Percentiles rank a stretch among this genome's conserved stretches.
These are phyloP conservation scores for Begonia peltatifolia DNA, from an alignment of 306 rosid species.

Conservation along the genomic window DNA sequence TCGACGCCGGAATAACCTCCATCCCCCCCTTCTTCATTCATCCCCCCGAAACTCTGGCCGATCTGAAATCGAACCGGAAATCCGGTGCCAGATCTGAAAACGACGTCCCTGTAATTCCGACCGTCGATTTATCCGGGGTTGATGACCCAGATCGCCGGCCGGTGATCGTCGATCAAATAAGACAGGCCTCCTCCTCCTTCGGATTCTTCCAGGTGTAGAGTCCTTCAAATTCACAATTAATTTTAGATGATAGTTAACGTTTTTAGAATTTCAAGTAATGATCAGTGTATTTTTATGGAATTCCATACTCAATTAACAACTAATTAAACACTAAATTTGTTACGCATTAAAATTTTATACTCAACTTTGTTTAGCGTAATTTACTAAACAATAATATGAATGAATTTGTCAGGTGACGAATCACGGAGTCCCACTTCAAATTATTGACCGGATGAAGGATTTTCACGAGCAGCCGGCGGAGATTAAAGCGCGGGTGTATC, in stretches of 20 bases:
- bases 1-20: slow-evolving; percentile 19
- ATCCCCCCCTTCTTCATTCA: slow-evolving; percentile 27
- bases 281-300: no score
- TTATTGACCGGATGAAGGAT: slow-evolving; percentile 19
- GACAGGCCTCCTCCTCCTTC: slow-evolving; percentile 14
- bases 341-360: no score
- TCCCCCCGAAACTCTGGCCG: slow-evolving; percentile 14
- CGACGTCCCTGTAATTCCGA: slow-evolving; percentile 10
- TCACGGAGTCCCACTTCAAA: slow-evolving; percentile 19
- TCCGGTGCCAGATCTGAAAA: not conserved
- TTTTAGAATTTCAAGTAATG: no score
- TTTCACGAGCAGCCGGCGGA: slow-evolving; percentile 27
- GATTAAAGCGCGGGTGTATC: slow-evolving; percentile 8
- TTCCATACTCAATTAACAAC: no score
- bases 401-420: slow-evolving; percentile 8
- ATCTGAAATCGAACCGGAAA: slow-evolving; percentile 2
- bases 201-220: slow-evolving; percentile 28
- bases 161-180: slow-evolving; percentile 12
- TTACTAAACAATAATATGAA: no score
- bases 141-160: slow-evolving; percentile 11
- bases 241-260: no score
- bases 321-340: no score
- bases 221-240: no score
- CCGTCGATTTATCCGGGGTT: slow-evolving; percentile 17
- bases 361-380: no score